Evolutionary conservation across 768 basidiomycete genomes (phyloP).

Genomic region (Neoboletus magnificus): DNA sequence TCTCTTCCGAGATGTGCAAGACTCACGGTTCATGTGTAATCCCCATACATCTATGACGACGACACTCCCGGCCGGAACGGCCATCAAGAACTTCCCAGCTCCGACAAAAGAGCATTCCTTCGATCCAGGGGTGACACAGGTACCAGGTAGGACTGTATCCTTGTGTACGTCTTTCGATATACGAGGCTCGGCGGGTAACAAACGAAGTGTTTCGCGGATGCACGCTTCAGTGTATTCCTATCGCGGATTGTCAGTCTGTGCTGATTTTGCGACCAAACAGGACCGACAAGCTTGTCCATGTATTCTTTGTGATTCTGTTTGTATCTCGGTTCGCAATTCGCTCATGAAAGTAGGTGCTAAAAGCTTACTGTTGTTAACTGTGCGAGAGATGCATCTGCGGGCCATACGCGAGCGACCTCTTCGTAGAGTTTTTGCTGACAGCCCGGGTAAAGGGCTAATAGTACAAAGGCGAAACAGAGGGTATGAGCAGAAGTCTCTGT

Average conservation of each 20-base stretch:
- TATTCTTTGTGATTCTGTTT: slow-evolving; percentile 39
- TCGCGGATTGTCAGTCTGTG: neutral
- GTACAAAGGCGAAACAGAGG: slow-evolving; percentile 39
- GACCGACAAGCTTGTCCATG: slow-evolving; percentile 36
- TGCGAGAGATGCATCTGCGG: slow-evolving; percentile 30
- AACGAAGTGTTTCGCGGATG: slow-evolving; percentile 46
- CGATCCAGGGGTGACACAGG: slow-evolving; percentile 32
- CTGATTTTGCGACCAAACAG: neutral
- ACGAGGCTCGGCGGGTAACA: slow-evolving; percentile 38
- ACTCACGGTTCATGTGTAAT: slow-evolving; percentile 46
- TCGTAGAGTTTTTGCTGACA: slow-evolving; percentile 45
- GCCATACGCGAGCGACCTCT: slow-evolving; percentile 41
- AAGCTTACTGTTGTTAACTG: slow-evolving; percentile 29
- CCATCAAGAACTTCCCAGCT: slow-evolving; percentile 32
- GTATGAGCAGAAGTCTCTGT: slow-evolving; percentile 49
- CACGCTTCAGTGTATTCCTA: slow-evolving; percentile 46
- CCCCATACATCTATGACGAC: slow-evolving; percentile 41
- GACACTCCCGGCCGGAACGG: slow-evolving; percentile 38
- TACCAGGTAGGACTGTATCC: slow-evolving; percentile 36
- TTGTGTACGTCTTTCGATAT: slow-evolving; percentile 33
- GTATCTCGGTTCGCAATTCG: neutral
- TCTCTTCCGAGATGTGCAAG: neutral
- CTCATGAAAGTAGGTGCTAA: neutral
- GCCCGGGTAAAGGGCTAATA: slow-evolving; percentile 50
- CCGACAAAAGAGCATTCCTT: slow-evolving; percentile 10